Conservation (phyloP, 257 asterid species). For the Solanum pennellii region DNA sequence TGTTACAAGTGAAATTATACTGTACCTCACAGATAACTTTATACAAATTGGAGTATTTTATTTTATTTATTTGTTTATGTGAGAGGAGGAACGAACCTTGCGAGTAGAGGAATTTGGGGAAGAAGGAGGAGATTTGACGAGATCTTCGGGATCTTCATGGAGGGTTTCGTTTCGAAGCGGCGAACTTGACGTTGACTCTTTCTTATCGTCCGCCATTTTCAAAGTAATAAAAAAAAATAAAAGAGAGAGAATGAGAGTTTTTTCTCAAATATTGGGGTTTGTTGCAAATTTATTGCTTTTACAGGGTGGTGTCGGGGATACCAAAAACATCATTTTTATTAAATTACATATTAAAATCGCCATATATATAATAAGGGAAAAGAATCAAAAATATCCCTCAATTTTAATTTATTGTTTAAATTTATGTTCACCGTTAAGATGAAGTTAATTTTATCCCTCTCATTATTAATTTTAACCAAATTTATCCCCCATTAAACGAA, state of each 20-base stretch:
- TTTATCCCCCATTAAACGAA: too few species aligned
- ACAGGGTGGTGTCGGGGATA: background rate
- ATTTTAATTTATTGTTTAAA: too few species aligned
- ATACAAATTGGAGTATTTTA: background rate
- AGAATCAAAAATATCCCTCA: accelerated
- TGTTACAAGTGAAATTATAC: background rate
- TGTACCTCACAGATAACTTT: background rate
- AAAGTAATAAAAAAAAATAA: background rate
- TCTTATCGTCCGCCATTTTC: slow-evolving; percentile 75
- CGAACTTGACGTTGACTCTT: slow-evolving; percentile 54
- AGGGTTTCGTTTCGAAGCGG: slow-evolving; percentile 9
- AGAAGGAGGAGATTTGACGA: slow-evolving; percentile 64
- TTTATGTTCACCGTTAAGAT: accelerated
- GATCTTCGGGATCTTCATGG: slow-evolving; percentile 52
- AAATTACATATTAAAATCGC: background rate
- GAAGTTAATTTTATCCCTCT: too few species aligned
- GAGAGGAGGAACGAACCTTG: slow-evolving; percentile 26
- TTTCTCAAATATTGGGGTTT: background rate
- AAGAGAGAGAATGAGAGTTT: background rate
- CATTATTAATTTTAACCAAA: too few species aligned
- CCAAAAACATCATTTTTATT: background rate
- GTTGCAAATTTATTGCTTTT: background rate
- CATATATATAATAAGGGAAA: background rate
- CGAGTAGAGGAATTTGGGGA: slow-evolving; percentile 84
- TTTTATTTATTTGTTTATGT: background rate